phyloP scores from a whole-genome alignment of 2,329 filamentous ascomycete species.

The Fragosphaeria purpurea region DNA sequence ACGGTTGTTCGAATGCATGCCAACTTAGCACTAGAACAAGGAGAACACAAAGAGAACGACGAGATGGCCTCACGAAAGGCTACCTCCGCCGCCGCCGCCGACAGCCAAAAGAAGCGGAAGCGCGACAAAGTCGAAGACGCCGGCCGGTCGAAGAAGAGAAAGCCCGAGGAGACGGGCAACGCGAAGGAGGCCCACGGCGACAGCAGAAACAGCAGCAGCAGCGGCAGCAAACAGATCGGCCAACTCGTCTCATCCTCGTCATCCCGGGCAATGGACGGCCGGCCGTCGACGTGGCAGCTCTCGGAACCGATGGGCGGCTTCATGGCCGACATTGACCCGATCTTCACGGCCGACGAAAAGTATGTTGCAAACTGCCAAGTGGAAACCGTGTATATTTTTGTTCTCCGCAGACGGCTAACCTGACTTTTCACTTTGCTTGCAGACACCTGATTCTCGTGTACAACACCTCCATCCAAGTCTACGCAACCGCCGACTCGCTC shows the following conservation, averaged over 20 bases:
- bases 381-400: not conserved
- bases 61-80: conserved; percentile 15
- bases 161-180: conserved; percentile 1
- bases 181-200: not conserved
- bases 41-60: too few species aligned
- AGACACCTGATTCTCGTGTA: conserved; percentile 66
- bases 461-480: conserved; percentile 66
- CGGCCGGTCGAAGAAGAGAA: conserved; percentile 12
- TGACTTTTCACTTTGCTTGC: not conserved
- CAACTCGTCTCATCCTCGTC: not conserved
- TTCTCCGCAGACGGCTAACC: not conserved
- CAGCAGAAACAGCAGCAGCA: not conserved
- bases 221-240: not conserved
- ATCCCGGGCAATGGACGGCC: conserved; percentile 2
- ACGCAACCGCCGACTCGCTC: conserved; percentile 71
- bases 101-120: conserved; percentile 22
- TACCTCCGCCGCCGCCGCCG: conserved; percentile 18
- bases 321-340: conserved; percentile 55
- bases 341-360: conserved; percentile 52
- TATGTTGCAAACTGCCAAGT: conserved; percentile 17
- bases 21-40: too few species aligned
- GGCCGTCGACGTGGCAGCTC: conserved; percentile 40
- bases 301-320: conserved; percentile 56
- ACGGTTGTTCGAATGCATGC: too few species aligned
- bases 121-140: conserved; percentile 20